A percentile compares a stretch with the other conserved stretches of the same genome.
Evolutionary conservation across 352 stramenopile genomes (phyloP).

Genomic region (Phytopythium boreale): DNA sequence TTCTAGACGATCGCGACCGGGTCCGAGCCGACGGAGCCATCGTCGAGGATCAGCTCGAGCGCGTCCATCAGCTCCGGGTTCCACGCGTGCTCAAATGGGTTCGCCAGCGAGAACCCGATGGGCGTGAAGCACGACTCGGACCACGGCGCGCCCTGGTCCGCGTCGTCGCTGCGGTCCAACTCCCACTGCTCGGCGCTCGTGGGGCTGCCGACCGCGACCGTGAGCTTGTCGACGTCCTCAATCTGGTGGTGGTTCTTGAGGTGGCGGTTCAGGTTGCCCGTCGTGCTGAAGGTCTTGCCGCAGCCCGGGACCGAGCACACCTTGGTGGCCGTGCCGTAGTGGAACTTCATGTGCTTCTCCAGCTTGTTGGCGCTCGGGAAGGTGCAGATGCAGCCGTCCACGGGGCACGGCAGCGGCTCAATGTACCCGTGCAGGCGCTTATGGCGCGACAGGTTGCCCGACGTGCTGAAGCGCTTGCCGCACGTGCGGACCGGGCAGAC

Average conservation of each 20-base stretch:
- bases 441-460: conserved; percentile 37
- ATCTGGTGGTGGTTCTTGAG: conserved; percentile 24
- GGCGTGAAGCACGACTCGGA: conserved; percentile 14
- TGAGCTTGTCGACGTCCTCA: conserved; percentile 5
- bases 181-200: conserved; percentile 21
- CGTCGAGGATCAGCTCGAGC: conserved; percentile 34
- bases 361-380: conserved; percentile 21
- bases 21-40: neutral
- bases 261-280: conserved; percentile 30
- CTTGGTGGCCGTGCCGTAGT: conserved; percentile 21
- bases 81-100: conserved; percentile 16
- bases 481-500: conserved; percentile 26
- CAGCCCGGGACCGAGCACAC: conserved; percentile 19
- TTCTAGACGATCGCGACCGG: conserved; percentile 17
- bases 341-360: conserved; percentile 35
- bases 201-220: conserved; percentile 15
- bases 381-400: conserved; percentile 15
- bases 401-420: conserved; percentile 17
- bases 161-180: conserved; percentile 7
- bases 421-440: conserved; percentile 29
- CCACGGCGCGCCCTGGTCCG: conserved; percentile 14
- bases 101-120: neutral
- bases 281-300: conserved; percentile 34
- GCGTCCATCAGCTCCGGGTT: conserved; percentile 34
- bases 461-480: conserved; percentile 43